A percentile compares a stretch with the other conserved stretches of the same genome.
Evolutionary conservation across 2,329 filamentous ascomycete species (phyloP).

Genomic region (Microdochium nivale): DNA sequence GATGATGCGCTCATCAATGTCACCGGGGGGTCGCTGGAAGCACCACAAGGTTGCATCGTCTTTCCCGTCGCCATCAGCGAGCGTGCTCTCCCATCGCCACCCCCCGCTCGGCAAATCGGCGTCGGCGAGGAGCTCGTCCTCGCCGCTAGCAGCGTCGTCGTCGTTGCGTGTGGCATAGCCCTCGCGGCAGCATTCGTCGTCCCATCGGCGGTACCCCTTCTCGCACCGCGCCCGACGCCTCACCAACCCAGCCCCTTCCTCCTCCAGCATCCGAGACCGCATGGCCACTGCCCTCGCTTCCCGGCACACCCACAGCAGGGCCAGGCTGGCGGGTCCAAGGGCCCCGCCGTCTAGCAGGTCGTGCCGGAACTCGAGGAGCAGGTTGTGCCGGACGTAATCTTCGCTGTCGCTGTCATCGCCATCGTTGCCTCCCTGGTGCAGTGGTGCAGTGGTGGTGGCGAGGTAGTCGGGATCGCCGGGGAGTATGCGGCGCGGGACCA

Average conservation of each 20-base stretch:
- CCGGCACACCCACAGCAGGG: neutral
- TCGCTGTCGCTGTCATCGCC: too few species aligned
- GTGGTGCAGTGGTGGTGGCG: too few species aligned
- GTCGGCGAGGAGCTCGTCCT: too few species aligned
- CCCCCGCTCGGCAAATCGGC: too few species aligned
- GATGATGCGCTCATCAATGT: neutral
- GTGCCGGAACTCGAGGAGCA: neutral
- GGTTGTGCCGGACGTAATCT: too few species aligned
- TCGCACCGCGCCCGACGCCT: neutral
- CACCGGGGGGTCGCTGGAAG: neutral
- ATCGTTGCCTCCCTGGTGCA: neutral
- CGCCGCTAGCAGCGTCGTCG: too few species aligned
- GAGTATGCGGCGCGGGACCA: neutral
- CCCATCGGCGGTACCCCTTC: too few species aligned
- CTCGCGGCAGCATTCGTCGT: too few species aligned
- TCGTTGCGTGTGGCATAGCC: too few species aligned
- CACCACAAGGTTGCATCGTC: neutral
- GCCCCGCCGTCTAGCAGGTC: neutral
- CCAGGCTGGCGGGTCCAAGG: neutral
- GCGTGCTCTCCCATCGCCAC: too few species aligned
- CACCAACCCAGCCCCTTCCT: neutral
- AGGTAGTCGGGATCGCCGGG: neutral
- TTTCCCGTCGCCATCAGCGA: too few species aligned
- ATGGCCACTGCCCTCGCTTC: neutral
- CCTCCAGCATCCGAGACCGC: neutral